A percentile compares a stretch with the other conserved stretches of the same genome.
These are phyloP conservation scores for Zasmidium citrigriseum DNA, from an alignment of 2,329 filamentous ascomycete species.

Conservation along the genomic window DNA sequence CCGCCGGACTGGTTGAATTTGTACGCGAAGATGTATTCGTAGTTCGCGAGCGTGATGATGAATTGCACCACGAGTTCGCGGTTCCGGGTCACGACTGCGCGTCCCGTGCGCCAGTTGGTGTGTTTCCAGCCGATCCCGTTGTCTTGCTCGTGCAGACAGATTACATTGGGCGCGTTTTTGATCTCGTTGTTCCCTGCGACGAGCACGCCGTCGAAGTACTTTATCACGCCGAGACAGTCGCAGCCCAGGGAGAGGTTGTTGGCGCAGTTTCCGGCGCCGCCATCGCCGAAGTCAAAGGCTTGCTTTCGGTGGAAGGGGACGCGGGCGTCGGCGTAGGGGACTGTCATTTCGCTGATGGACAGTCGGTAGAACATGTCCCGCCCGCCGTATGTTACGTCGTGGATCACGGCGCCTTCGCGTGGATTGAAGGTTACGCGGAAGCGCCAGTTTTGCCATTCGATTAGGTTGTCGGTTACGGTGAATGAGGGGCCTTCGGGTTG, in stretches of 20 bases:
- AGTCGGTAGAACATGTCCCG: slow-evolving; percentile 67
- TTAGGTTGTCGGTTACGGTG: slow-evolving; percentile 50
- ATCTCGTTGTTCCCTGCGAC: slow-evolving; percentile 57
- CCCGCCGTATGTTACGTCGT: slow-evolving; percentile 68
- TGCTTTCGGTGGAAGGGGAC: slow-evolving; percentile 68
- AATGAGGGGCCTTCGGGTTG: slow-evolving; percentile 72
- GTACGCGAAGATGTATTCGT: slow-evolving; percentile 68
- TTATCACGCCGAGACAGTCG: slow-evolving; percentile 61
- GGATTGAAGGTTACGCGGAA: slow-evolving; percentile 70
- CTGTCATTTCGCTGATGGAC: slow-evolving; percentile 65
- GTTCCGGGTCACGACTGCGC: slow-evolving; percentile 62
- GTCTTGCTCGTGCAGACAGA: slow-evolving; percentile 71
- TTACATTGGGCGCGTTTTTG: slow-evolving; percentile 57
- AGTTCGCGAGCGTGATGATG: slow-evolving; percentile 69
- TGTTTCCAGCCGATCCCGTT: slow-evolving; percentile 71
- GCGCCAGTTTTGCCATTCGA: slow-evolving; percentile 54
- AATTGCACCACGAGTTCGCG: slow-evolving; percentile 67
- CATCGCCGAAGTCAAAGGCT: slow-evolving; percentile 72
- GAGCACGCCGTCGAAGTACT: slow-evolving; percentile 61
- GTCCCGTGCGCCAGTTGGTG: slow-evolving; percentile 66
- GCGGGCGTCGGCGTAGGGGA: slow-evolving; percentile 63
- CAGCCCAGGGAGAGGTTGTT: slow-evolving; percentile 70
- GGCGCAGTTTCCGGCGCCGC: slow-evolving; percentile 64
- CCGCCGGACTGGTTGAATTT: slow-evolving; percentile 65
- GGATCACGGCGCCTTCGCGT: slow-evolving; percentile 69